A percentile compares a stretch with the other conserved stretches of the same genome.
Evolutionary conservation across 371 early-diverging fungal species (phyloP).

Genomic region (Umbelopsis sp.): DNA sequence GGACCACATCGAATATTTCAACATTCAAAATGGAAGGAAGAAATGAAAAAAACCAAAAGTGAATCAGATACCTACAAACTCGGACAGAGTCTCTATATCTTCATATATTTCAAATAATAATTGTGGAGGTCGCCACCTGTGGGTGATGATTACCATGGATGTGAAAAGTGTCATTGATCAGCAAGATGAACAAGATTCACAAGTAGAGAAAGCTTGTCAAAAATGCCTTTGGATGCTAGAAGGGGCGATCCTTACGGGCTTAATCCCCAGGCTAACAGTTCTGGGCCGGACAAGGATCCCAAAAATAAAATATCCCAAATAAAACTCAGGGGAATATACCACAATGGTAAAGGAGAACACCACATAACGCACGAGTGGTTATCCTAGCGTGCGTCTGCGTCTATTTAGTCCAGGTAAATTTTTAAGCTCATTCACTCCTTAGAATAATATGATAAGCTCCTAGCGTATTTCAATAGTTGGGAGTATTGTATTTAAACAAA

Average conservation of each 20-base stretch:
- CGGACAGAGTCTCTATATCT: conserved; percentile 23
- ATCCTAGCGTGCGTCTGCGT: too few species aligned
- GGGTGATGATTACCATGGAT: conserved; percentile 33
- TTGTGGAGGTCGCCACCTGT: conserved; percentile 42
- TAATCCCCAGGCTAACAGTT: background rate
- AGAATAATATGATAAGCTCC: too few species aligned
- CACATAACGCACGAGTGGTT: background rate
- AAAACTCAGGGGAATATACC: background rate
- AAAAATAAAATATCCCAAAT: background rate
- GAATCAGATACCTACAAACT: conserved; percentile 30
- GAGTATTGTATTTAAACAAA: background rate
- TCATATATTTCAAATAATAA: conserved; percentile 29
- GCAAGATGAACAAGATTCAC: background rate
- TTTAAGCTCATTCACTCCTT: too few species aligned
- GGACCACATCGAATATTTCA: background rate
- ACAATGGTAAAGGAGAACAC: background rate
- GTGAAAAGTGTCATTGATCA: conserved; percentile 19
- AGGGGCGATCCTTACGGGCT: conserved; percentile 1
- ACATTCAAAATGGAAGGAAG: background rate
- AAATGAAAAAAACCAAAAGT: background rate
- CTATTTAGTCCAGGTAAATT: too few species aligned
- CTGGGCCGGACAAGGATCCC: too few species aligned
- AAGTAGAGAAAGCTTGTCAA: background rate
- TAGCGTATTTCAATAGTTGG: too few species aligned
- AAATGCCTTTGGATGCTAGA: background rate